phyloP scores from a whole-genome alignment of 1,139 yeast genomes.

The Pichia sp. region DNA sequence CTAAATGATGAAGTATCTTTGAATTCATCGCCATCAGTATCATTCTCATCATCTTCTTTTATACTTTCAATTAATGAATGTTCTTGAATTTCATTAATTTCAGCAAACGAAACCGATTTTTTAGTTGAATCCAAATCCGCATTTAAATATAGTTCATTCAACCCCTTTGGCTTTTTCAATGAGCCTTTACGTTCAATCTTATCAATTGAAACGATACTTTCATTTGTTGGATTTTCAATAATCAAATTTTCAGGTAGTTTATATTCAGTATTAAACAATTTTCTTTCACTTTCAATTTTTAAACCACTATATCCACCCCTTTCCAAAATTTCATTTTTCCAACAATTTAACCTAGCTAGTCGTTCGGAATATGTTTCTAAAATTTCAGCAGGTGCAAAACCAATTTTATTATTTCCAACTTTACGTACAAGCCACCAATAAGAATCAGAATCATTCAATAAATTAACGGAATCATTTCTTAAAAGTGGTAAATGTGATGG shows the following conservation, averaged over 20 bases:
- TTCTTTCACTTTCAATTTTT: slow-evolving; percentile 22
- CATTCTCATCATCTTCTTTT: neutral
- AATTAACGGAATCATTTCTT: slow-evolving; percentile 76
- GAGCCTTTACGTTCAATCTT: slow-evolving; percentile 27
- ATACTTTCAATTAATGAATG: slow-evolving; percentile 4
- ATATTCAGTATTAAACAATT: slow-evolving; percentile 14
- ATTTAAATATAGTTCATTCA: neutral
- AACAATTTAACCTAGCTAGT: slow-evolving; percentile 84
- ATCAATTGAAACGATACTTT: slow-evolving; percentile 10
- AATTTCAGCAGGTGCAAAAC: slow-evolving; percentile 96
- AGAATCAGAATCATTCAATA: slow-evolving; percentile 82
- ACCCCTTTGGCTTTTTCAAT: slow-evolving; percentile 21
- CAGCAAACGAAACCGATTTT: slow-evolving; percentile 29
- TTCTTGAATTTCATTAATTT: slow-evolving; percentile 11
- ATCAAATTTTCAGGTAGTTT: slow-evolving; percentile 1
- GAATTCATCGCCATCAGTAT: neutral
- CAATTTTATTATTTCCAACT: slow-evolving; percentile 54
- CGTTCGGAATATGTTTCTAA: slow-evolving; percentile 89
- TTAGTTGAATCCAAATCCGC: slow-evolving; percentile 14
- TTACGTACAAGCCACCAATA: slow-evolving; percentile 95
- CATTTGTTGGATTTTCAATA: slow-evolving; percentile 7
- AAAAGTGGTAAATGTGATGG: slow-evolving; percentile 81
- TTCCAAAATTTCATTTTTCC: slow-evolving; percentile 78
- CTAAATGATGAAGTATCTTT: neutral
- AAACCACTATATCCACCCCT: slow-evolving; percentile 28